Conservation (phyloP, 2,329 filamentous ascomycete genomes). For the Coleophoma eucalyptorum region DNA sequence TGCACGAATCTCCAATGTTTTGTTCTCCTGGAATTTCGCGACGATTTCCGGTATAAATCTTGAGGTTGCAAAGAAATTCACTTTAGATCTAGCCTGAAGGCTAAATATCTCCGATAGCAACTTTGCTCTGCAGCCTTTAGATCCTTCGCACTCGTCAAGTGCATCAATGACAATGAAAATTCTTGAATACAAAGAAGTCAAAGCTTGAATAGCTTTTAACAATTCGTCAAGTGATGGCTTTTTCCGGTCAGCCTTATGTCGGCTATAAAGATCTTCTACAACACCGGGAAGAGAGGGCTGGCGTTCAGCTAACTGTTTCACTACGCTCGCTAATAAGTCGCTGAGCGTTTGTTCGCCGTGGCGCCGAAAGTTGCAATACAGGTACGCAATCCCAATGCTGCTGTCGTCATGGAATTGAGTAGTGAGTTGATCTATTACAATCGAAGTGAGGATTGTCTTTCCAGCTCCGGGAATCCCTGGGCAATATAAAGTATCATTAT, state of each 20-base stretch:
- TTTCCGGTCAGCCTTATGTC: background rate
- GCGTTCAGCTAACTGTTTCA: background rate
- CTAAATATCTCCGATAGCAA: background rate
- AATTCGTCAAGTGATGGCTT: background rate
- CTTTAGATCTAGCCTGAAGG: background rate
- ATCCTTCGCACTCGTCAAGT: constrained; percentile 14
- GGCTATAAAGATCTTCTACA: background rate
- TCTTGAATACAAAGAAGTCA: background rate
- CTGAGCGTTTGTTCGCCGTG: background rate
- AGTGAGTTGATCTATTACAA: too few relatives aligned
- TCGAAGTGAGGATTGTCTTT: background rate
- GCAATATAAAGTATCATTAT: constrained; percentile 12
- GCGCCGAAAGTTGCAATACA: background rate
- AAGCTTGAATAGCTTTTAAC: background rate
- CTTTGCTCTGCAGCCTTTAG: background rate
- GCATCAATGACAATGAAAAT: constrained; percentile 16
- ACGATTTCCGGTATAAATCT: background rate
- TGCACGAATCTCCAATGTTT: background rate
- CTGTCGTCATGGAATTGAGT: too few relatives aligned
- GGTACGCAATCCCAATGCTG: background rate
- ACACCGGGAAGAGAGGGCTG: background rate
- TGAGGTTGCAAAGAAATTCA: background rate
- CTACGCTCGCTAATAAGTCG: background rate
- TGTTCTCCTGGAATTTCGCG: background rate
- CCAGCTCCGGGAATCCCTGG: constrained; percentile 9